These are phyloP conservation scores for Nemania sp. DNA, from an alignment of 2,329 filamentous ascomycete species.

Conservation along the genomic window DNA sequence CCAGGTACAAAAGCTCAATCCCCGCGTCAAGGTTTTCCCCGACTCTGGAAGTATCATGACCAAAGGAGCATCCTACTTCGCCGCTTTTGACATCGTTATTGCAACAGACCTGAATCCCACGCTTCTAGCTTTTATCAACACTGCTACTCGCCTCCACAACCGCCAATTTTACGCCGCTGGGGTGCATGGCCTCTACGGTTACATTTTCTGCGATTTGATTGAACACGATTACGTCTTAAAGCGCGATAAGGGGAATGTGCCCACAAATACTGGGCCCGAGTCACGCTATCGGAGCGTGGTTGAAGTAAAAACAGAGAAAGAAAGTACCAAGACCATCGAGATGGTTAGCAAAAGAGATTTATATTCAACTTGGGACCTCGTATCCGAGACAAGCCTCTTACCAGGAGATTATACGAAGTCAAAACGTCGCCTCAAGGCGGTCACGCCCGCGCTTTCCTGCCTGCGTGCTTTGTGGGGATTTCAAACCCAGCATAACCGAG, in stretches of 20 bases:
- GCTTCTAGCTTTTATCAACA: constrained; percentile 79
- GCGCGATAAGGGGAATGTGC: constrained; percentile 77
- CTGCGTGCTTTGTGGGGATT: constrained; percentile 91
- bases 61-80: constrained; percentile 75
- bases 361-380: constrained; percentile 87
- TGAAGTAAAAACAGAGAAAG: constrained; percentile 69
- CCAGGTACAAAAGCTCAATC: constrained; percentile 85
- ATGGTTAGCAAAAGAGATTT: constrained; percentile 88
- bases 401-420: constrained; percentile 69
- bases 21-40: constrained; percentile 75
- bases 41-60: constrained; percentile 68
- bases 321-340: constrained; percentile 74
- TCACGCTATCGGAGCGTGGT: constrained; percentile 77
- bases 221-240: constrained; percentile 88
- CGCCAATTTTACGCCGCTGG: constrained; percentile 87
- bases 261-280: constrained; percentile 65
- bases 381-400: constrained; percentile 74
- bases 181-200: constrained; percentile 89
- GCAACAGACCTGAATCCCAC: constrained; percentile 83
- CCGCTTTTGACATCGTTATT: constrained; percentile 81
- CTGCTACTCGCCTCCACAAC: constrained; percentile 75
- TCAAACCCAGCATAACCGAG: constrained; percentile 59
- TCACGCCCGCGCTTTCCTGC: constrained; percentile 84
- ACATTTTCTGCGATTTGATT: constrained; percentile 91
- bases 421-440: constrained; percentile 69